These are phyloP conservation scores for Penicillium nucicola DNA, from an alignment of 495 filamentous ascomycete genomes.

Conservation along the genomic window DNA sequence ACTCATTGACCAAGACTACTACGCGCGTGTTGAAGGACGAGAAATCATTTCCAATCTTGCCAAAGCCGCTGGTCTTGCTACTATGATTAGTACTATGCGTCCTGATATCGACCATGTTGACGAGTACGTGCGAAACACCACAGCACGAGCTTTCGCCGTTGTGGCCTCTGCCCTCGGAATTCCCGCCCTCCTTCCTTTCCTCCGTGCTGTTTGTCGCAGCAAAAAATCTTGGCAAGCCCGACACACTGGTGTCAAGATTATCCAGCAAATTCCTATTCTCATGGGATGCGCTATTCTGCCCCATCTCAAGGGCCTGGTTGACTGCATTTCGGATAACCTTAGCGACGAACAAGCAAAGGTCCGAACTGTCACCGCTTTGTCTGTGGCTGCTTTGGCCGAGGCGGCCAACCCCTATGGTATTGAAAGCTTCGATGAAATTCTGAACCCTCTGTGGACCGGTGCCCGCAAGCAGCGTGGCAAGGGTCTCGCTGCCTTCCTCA, in stretches of 20 bases:
- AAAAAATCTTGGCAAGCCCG: constrained; percentile 99
- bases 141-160: constrained; percentile 94
- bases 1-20: constrained; percentile 99
- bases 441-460: constrained; percentile 96
- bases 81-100: constrained; percentile 99
- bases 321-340: constrained; percentile 92
- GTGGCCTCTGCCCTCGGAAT: constrained; percentile 97
- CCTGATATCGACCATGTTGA: constrained; percentile 98
- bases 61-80: constrained; percentile 94
- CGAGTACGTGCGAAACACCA: constrained; percentile 99
- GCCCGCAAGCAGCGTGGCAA: constrained; percentile 95
- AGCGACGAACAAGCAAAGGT: constrained; percentile 99
- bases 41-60: constrained; percentile 98
- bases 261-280: constrained; percentile 98
- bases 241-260: constrained; percentile 99
- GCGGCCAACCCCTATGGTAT: constrained; percentile 98
- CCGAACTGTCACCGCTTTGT: constrained; percentile 89
- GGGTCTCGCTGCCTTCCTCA: constrained; percentile 91
- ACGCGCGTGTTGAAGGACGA: constrained; percentile 94
- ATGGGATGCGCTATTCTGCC: constrained; percentile 98
- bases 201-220: constrained; percentile 91
- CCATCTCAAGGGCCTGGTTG: constrained; percentile 92
- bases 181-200: constrained; percentile 89
- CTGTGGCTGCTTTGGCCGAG: constrained; percentile 93
- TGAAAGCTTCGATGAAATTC: constrained; percentile 95